phyloP scores from a whole-genome alignment of 2,329 filamentous ascomycete species.

The Septoria linicola region DNA sequence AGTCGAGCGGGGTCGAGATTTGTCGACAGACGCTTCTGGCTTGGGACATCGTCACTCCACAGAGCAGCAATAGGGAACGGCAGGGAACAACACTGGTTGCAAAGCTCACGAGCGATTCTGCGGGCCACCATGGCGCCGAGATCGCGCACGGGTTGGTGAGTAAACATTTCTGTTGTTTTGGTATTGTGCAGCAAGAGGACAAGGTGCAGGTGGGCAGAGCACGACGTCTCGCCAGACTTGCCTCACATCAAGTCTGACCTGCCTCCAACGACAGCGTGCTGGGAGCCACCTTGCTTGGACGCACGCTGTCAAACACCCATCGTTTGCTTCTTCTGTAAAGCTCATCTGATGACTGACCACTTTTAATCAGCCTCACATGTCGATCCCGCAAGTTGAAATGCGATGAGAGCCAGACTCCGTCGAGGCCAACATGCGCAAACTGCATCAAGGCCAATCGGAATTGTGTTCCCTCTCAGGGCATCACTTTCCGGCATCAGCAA shows the following conservation, averaged over 20 bases:
- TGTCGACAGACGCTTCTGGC: too few species aligned
- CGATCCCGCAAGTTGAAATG: conserved; percentile 56
- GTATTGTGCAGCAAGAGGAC: too few species aligned
- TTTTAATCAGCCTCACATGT: conserved; percentile 3
- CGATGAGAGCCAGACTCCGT: conserved; percentile 57
- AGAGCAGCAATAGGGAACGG: too few species aligned
- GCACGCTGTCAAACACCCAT: too few species aligned
- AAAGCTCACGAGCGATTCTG: not conserved
- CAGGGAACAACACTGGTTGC: not conserved
- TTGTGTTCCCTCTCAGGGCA: conserved; percentile 61
- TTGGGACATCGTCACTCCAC: too few species aligned
- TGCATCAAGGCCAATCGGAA: conserved; percentile 61
- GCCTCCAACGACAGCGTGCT: conserved; percentile 35
- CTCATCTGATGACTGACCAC: not conserved
- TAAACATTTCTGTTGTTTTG: not conserved
- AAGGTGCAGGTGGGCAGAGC: not conserved
- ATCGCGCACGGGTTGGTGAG: conserved; percentile 39
- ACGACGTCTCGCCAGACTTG: conserved; percentile 16
- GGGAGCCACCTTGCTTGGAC: not conserved
- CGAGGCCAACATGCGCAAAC: conserved; percentile 60
- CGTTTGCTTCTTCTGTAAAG: too few species aligned
- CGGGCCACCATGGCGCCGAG: conserved; percentile 31
- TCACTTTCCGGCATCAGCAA: conserved; percentile 67
- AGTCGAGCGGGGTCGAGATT: too few species aligned
- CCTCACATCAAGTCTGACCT: conserved; percentile 32